Percentiles rank a stretch among this genome's conserved stretches.
These are phyloP conservation scores for Fusarium anguioides DNA, from an alignment of 2,329 filamentous ascomycete species.

Conservation along the genomic window DNA sequence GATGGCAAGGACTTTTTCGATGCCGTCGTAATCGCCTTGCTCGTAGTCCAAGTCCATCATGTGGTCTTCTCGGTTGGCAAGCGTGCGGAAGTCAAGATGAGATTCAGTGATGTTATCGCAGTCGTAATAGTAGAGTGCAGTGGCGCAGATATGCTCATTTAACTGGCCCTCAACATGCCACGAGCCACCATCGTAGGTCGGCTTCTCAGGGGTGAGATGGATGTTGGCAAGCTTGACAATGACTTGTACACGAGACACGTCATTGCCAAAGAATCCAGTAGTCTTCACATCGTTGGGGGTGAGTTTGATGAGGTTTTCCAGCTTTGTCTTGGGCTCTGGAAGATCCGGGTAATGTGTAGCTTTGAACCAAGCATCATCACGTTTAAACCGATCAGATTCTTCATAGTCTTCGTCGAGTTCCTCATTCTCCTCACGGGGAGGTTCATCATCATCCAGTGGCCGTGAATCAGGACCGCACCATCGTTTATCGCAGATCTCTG, in stretches of 20 bases:
- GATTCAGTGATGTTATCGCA: constrained; percentile 68
- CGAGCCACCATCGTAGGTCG: constrained; percentile 62
- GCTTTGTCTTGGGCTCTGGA: constrained; percentile 5
- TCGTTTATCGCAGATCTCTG: constrained; percentile 28
- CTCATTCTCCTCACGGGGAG: constrained; percentile 30
- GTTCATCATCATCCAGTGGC: constrained; percentile 42
- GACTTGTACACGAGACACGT: constrained; percentile 61
- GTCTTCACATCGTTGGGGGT: constrained; percentile 40
- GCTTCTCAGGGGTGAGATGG: constrained; percentile 68
- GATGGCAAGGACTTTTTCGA: constrained; percentile 53
- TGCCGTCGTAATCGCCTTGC: constrained; percentile 49
- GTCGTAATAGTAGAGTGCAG: constrained; percentile 72
- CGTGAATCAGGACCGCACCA: neutral
- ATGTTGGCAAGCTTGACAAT: constrained; percentile 73
- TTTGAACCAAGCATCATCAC: constrained; percentile 46
- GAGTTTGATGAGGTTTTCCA: constrained; percentile 21
- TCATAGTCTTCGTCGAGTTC: constrained; percentile 25
- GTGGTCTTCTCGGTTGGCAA: constrained; percentile 48
- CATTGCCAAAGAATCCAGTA: constrained; percentile 45
- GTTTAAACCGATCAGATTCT: constrained; percentile 34
- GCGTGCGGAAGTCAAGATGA: constrained; percentile 62
- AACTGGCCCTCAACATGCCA: constrained; percentile 67
- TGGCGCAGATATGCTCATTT: constrained; percentile 73
- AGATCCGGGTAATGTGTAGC: constrained; percentile 39
- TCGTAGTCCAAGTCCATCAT: constrained; percentile 41